Conservation (phyloP, 441 rosid species). For the Oxalis stricta region DNA sequence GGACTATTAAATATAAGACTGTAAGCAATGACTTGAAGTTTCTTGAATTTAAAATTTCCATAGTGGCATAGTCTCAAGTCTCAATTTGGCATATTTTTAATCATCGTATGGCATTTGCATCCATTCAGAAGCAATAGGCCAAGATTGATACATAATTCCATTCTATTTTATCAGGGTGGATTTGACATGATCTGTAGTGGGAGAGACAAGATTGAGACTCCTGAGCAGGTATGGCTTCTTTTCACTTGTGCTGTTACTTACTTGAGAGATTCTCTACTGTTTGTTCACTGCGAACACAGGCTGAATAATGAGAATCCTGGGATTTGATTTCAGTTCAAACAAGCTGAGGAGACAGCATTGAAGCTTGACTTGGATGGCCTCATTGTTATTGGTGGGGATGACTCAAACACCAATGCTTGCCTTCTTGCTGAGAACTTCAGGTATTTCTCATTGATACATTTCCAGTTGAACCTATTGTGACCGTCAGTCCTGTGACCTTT, state of each 20-base stretch:
- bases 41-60: no score
- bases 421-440: slow-evolving; percentile 97
- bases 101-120: no score
- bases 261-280: no score
- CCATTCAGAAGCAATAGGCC: no score
- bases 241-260: background rate
- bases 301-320: slow-evolving; percentile 5
- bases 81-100: no score
- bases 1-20: no score
- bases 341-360: slow-evolving; percentile 84
- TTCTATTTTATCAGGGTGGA: slow-evolving; percentile 56
- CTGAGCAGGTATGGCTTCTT: slow-evolving; percentile 60
- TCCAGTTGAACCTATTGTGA: background rate
- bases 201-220: slow-evolving; percentile 97
- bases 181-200: slow-evolving; percentile 99
- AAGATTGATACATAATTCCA: no score
- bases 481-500: background rate
- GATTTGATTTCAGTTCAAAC: slow-evolving; percentile 53
- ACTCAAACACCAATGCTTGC: slow-evolving; percentile 98
- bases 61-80: no score
- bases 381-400: slow-evolving; percentile 97
- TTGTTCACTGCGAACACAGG: background rate
- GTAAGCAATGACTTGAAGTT: no score
- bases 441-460: slow-evolving; percentile 13
- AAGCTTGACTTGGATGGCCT: slow-evolving; percentile 93